Percentiles rank a stretch among this genome's conserved stretches.
Conservation (phyloP, 495 filamentous ascomycete species). For the Physcia stellaris region DNA sequence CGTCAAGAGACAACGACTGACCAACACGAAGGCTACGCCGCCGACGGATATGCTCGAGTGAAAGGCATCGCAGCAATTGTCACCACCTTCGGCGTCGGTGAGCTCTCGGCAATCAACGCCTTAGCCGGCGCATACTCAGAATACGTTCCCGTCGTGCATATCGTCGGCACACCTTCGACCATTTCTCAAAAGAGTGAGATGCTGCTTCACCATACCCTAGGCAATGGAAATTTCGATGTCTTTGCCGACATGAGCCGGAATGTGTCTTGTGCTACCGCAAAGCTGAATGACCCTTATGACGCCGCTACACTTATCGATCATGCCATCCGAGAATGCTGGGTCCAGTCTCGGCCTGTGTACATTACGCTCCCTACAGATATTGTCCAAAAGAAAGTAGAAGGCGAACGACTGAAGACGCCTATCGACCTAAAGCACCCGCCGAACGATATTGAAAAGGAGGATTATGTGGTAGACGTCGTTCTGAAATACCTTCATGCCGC, state of each 20-base stretch:
- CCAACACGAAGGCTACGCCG: conserved; percentile 45
- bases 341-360: conserved; percentile 65
- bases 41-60: conserved; percentile 57
- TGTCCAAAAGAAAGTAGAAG: conserved; percentile 66
- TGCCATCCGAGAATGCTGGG: conserved; percentile 64
- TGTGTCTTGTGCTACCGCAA: conserved; percentile 57
- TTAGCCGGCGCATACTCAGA: conserved; percentile 52
- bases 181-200: conserved; percentile 37
- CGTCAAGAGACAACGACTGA: conserved; percentile 11
- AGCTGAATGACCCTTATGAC: conserved; percentile 53
- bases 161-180: conserved; percentile 46
- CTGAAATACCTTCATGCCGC: conserved; percentile 64
- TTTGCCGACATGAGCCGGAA: conserved; percentile 63
- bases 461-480: conserved; percentile 72
- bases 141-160: conserved; percentile 48
- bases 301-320: conserved; percentile 68
- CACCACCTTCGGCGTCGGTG: conserved; percentile 60
- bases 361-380: conserved; percentile 79
- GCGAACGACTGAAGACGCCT: conserved; percentile 48
- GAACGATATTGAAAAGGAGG: conserved; percentile 62
- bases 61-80: conserved; percentile 52
- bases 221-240: conserved; percentile 81
- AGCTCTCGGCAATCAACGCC: conserved; percentile 55
- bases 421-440: conserved; percentile 50
- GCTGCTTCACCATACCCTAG: conserved; percentile 87